Conservation (phyloP, 192 early-diverging fungal genomes). For the Podila epigama region DNA sequence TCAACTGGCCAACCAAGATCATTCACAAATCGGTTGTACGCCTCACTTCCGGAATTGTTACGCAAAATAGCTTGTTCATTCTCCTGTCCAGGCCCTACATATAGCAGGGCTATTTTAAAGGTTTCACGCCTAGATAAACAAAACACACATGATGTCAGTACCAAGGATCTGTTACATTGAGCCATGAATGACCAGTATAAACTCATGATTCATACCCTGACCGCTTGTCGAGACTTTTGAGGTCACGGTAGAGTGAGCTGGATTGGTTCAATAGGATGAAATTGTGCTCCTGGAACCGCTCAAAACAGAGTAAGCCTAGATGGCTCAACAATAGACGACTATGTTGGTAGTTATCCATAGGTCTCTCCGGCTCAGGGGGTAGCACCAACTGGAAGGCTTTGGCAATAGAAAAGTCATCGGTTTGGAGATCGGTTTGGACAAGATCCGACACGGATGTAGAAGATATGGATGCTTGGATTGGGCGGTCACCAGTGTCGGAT, state of each 20-base stretch:
- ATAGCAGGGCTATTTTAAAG: conserved; percentile 90
- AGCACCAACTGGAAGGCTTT: conserved; percentile 60
- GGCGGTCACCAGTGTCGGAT: not conserved
- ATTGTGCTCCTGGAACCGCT: conserved; percentile 71
- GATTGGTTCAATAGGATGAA: conserved; percentile 75
- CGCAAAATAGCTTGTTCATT: conserved; percentile 85
- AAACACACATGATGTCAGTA: no score
- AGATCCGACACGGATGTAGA: not conserved
- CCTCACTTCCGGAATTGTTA: conserved; percentile 74
- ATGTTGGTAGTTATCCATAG: conserved; percentile 63
- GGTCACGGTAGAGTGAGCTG: conserved; percentile 69
- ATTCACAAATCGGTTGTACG: conserved; percentile 86
- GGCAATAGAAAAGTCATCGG: conserved; percentile 53
- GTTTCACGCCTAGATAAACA: conserved; percentile 69
- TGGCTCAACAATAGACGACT: conserved; percentile 79
- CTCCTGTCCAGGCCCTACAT: conserved; percentile 92
- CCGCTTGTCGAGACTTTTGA: conserved; percentile 82
- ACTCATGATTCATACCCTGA: conserved; percentile 75
- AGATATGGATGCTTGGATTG: not conserved
- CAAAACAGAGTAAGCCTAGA: conserved; percentile 77
- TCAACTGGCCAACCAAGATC: conserved; percentile 96
- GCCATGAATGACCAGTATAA: not conserved
- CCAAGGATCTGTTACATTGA: not conserved
- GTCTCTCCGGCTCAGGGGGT: conserved; percentile 58
- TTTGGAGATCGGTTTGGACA: conserved; percentile 4